These are phyloP conservation scores for Alternaria tenuissima DNA, from an alignment of 2,329 filamentous ascomycete genomes.

Conservation along the genomic window DNA sequence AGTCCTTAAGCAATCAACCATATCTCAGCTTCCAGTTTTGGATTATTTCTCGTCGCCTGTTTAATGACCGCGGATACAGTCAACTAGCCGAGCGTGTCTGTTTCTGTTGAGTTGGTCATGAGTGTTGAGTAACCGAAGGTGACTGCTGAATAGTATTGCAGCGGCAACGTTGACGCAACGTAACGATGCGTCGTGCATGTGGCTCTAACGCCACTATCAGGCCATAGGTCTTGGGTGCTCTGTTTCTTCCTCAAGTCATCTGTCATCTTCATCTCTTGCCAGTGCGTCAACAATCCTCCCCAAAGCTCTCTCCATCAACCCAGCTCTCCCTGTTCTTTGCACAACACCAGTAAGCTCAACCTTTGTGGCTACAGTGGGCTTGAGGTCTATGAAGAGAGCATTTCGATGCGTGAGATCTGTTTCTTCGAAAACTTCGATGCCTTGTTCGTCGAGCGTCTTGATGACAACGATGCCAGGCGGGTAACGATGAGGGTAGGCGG, in stretches of 20 bases:
- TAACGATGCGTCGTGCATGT: not conserved
- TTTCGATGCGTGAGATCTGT: not conserved
- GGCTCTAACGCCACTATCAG: not conserved
- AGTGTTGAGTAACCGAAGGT: not conserved
- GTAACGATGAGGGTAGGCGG: not conserved
- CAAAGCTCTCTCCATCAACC: not conserved
- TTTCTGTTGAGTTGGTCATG: not conserved
- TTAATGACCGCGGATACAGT: too few species aligned
- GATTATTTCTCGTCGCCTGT: not conserved
- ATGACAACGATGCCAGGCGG: constrained; percentile 2
- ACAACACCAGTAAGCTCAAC: not conserved
- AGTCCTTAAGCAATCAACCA: not conserved
- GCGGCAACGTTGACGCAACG: not conserved
- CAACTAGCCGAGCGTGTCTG: too few species aligned
- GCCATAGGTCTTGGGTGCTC: not conserved
- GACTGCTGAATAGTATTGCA: not conserved
- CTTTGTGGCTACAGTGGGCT: not conserved
- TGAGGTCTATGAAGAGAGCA: not conserved
- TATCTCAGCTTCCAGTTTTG: not conserved
- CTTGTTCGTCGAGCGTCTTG: constrained; percentile 7
- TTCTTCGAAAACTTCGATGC: not conserved
- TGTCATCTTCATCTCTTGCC: not conserved
- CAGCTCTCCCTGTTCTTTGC: not conserved
- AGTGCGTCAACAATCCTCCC: not conserved
- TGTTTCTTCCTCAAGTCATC: not conserved